A percentile compares a stretch with the other conserved stretches of the same genome.
Conservation (phyloP, 495 filamentous ascomycete genomes). For the Aspergillus steynii region DNA sequence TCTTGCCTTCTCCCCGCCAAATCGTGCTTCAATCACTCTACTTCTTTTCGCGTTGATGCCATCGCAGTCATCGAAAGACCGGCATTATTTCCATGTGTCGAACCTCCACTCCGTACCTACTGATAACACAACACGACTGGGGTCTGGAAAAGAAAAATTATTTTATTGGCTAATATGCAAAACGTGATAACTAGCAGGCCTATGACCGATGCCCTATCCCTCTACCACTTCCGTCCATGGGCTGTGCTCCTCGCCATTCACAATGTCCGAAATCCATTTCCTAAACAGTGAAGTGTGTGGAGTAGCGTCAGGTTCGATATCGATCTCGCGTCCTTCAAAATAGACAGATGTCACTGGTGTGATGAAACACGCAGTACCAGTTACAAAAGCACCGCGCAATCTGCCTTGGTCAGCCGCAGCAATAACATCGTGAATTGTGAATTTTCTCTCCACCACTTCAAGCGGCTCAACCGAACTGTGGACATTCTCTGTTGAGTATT, state of each 20-base stretch:
- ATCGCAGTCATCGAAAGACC: too few relatives aligned
- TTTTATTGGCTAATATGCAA: too few relatives aligned
- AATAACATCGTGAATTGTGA: conserved; percentile 7
- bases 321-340: not conserved
- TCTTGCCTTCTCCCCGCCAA: too few relatives aligned
- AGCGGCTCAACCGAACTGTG: not conserved
- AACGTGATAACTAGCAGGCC: too few relatives aligned
- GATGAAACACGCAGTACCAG: conserved; percentile 3
- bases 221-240: conserved; percentile 7
- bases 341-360: not conserved
- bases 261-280: conserved; percentile 6
- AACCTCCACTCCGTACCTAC: too few relatives aligned
- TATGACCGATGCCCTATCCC: not conserved
- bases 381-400: conserved; percentile 3
- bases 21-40: too few relatives aligned
- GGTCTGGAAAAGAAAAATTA: too few relatives aligned
- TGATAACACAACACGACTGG: too few relatives aligned
- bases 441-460: conserved; percentile 3
- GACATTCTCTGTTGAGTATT: not conserved
- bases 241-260: conserved; percentile 3
- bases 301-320: not conserved
- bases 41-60: too few relatives aligned
- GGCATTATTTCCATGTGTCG: too few relatives aligned
- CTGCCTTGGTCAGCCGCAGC: not conserved
- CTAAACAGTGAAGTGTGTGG: conserved; percentile 1